Evolutionary conservation across 305 asterid genomes (phyloP).

Genomic region (Fraxinus platypoda): DNA sequence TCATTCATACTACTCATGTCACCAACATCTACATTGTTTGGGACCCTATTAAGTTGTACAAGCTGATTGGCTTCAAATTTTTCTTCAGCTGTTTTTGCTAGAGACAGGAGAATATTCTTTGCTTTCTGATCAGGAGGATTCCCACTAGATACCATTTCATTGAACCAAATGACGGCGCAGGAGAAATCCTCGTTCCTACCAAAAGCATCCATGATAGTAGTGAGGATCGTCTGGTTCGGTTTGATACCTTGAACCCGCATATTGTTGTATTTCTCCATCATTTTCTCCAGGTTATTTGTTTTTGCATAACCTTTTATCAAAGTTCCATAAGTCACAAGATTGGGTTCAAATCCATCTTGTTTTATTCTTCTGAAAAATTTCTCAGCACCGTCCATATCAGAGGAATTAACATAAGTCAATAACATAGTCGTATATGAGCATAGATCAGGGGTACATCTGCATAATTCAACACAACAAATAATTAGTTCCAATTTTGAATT

Average conservation of each 20-base stretch:
- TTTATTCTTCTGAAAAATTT: slow-evolving; percentile 76
- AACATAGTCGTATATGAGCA: slow-evolving; percentile 89
- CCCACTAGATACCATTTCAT: slow-evolving; percentile 70
- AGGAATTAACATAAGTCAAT: slow-evolving; percentile 73
- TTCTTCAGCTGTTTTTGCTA: slow-evolving; percentile 67
- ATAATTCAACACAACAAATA: neutral
- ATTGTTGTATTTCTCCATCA: slow-evolving; percentile 78
- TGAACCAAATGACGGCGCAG: slow-evolving; percentile 75
- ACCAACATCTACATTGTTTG: neutral
- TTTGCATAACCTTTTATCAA: slow-evolving; percentile 85
- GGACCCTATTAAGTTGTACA: slow-evolving; percentile 20
- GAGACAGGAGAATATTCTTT: slow-evolving; percentile 77
- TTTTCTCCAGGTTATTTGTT: slow-evolving; percentile 60
- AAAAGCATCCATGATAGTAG: slow-evolving; percentile 89
- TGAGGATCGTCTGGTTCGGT: slow-evolving; percentile 65
- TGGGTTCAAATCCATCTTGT: slow-evolving; percentile 72
- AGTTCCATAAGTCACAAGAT: slow-evolving; percentile 68
- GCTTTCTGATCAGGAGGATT: slow-evolving; percentile 77
- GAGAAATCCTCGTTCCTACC: slow-evolving; percentile 80
- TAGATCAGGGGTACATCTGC: slow-evolving; percentile 86
- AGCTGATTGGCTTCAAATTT: slow-evolving; percentile 41
- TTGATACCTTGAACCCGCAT: slow-evolving; percentile 65
- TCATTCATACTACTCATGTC: slow-evolving; percentile 8
- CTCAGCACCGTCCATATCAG: slow-evolving; percentile 96
- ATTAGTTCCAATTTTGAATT: neutral